phyloP scores from a whole-genome alignment of 75 land plant genomes.

The Selaginella tamariscina region DNA sequence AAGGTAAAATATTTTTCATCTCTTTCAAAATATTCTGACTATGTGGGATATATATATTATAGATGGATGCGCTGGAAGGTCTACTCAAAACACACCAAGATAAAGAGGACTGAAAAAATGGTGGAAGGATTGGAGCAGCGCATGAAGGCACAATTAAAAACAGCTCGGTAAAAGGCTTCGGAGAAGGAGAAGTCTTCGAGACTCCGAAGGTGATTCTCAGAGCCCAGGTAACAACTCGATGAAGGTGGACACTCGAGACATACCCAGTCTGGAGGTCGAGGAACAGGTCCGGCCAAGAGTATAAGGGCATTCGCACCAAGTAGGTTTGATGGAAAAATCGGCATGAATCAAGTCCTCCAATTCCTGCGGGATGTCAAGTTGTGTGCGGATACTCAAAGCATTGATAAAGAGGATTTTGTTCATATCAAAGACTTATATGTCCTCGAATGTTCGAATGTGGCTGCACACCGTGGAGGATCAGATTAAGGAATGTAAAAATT shows the following conservation, averaged over 20 bases:
- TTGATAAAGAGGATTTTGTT: background rate
- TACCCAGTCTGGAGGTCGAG: background rate
- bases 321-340: background rate
- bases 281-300: background rate
- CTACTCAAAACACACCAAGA: background rate
- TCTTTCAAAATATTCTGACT: background rate
- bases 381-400: background rate
- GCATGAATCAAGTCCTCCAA: background rate
- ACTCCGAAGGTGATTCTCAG: background rate
- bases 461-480: background rate
- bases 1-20: background rate
- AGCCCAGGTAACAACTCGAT: background rate
- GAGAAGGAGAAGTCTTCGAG: background rate
- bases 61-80: background rate
- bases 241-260: background rate
- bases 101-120: background rate
- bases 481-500: background rate
- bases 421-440: background rate
- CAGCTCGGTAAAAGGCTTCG: background rate
- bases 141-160: background rate
- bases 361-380: background rate
- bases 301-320: background rate
- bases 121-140: background rate
- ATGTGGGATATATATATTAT: background rate
- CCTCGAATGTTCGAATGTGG: background rate